Evolutionary conservation across 371 early-diverging fungal species (phyloP), one percentile per base, ranked within the genome.

Genomic region (Mortierella sp.): DNA sequence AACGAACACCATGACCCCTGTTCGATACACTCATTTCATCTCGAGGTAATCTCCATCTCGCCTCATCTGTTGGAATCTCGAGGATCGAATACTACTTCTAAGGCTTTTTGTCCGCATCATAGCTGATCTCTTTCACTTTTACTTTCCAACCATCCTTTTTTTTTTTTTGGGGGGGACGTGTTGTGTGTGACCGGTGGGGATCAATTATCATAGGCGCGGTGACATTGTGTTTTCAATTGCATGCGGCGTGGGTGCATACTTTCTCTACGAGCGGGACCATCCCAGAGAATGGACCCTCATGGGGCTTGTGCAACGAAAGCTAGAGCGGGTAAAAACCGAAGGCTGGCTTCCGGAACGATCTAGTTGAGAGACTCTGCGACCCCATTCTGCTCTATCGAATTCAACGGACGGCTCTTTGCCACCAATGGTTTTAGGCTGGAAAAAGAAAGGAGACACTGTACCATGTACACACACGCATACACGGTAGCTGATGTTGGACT

Each of bases 191-290:
- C n/a, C n/a, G n/a, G n/a, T n/a, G n/a, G n/a, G n/a, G 18, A 23
- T 16, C 37, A 23, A 30, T 26, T 48, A 1, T 19, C 12, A 43
- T 66, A 77, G 79, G 63, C 61, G 70, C 56, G 79, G 79, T 50
- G 79, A 77, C 56, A 56, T 77, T 37, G 73, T 69, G 45, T 77
- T 77, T 56, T 77, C 79, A 18, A 18, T 77, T 12, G 73, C 44
- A 29, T 77, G 79, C 16, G 79, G 79, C 16, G 29, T 77, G n/a
- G 79, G 72, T 23, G 79, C 79, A 43, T 77, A 77, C 51, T 77
- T 77, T 68, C 70, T 72, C 12, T 77, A 77, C n/a, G 79, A 77
- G 30, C 72, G 66, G 2, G 79, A 77, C 37, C 79, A 77, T 30
- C 79, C 79, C 4, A 52, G 72, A 43, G 79, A 77, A 43, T 77